Evolutionary conservation across 2,329 filamentous ascomycete genomes (phyloP).

Genomic region (Cladosporium sp.): DNA sequence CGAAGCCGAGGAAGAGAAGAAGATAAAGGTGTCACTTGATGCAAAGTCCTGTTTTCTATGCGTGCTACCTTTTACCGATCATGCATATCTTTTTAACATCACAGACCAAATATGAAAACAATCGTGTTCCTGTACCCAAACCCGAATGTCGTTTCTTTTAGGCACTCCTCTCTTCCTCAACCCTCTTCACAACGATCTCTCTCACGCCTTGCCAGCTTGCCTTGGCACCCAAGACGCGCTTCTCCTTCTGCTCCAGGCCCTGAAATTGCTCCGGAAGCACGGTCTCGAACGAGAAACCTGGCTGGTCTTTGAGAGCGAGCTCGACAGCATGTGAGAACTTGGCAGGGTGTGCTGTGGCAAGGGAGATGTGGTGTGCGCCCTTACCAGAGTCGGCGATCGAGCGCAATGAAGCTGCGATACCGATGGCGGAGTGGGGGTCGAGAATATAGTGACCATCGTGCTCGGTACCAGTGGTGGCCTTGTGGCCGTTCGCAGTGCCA

Average conservation of each 20-base stretch:
- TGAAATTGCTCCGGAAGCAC: constrained; percentile 82
- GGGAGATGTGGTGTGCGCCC: constrained; percentile 68
- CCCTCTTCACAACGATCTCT: constrained; percentile 72
- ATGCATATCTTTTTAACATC: not conserved
- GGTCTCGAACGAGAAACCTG: constrained; percentile 74
- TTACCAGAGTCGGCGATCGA: constrained; percentile 54
- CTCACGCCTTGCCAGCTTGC: constrained; percentile 73
- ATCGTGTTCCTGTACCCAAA: not conserved
- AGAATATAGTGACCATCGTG: constrained; percentile 68
- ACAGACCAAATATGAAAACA: not conserved
- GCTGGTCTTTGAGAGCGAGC: constrained; percentile 68
- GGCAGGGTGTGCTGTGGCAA: constrained; percentile 92
- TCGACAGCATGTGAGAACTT: constrained; percentile 91
- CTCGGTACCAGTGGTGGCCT: constrained; percentile 40
- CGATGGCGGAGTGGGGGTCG: constrained; percentile 90
- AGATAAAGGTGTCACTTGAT: not conserved
- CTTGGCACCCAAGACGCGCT: constrained; percentile 68
- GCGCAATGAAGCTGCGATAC: constrained; percentile 72
- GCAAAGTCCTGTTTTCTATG: constrained; percentile 1
- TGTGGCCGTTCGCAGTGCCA: constrained; percentile 46
- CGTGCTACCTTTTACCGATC: not conserved
- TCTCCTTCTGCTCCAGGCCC: constrained; percentile 75
- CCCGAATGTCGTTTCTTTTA: not conserved
- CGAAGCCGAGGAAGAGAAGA: not conserved
- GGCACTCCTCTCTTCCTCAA: constrained; percentile 49